Conservation (phyloP, 1,284 basidiomycete species). For the Wolfiporia cocos region DNA sequence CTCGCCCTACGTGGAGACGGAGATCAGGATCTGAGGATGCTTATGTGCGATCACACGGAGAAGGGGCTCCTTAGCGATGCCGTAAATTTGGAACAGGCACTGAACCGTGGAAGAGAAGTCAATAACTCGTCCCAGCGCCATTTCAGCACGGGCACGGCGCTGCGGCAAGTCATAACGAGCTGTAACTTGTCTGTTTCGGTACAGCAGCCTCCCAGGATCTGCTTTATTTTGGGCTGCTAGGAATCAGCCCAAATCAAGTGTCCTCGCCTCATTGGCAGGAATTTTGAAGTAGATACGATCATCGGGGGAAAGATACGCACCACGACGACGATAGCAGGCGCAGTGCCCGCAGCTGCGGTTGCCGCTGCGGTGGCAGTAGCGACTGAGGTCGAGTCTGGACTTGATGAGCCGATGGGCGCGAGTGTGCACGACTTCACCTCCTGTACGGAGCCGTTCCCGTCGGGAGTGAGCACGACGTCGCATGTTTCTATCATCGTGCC, state of each 20-base stretch:
- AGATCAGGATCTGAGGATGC: too few relatives aligned
- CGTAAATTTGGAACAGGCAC: too few relatives aligned
- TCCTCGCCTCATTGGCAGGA: not conserved
- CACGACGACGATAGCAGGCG: constrained; percentile 4
- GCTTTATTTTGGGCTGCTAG: too few relatives aligned
- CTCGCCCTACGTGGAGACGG: not conserved
- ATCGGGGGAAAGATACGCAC: constrained; percentile 5
- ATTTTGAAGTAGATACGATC: not conserved
- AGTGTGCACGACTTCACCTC: constrained; percentile 56
- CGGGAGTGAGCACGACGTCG: constrained; percentile 53
- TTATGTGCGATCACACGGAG: too few relatives aligned
- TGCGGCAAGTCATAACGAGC: too few relatives aligned
- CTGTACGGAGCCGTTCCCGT: constrained; percentile 42
- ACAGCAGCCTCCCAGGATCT: not conserved
- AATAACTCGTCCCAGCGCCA: too few relatives aligned
- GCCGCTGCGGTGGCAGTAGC: constrained; percentile 9
- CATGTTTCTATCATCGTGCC: constrained; percentile 60
- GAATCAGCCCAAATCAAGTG: too few relatives aligned
- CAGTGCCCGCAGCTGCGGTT: constrained; percentile 2
- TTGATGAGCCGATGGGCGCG: constrained; percentile 21
- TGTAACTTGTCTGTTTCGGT: not conserved
- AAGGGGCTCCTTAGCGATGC: too few relatives aligned
- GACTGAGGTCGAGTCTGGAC: constrained; percentile 11
- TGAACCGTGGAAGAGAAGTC: too few relatives aligned
- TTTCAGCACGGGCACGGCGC: too few relatives aligned